Percentiles rank a stretch among this genome's conserved stretches.
These are phyloP conservation scores for Ophiostoma montium DNA, from an alignment of 2,329 filamentous ascomycete species.

Conservation along the genomic window DNA sequence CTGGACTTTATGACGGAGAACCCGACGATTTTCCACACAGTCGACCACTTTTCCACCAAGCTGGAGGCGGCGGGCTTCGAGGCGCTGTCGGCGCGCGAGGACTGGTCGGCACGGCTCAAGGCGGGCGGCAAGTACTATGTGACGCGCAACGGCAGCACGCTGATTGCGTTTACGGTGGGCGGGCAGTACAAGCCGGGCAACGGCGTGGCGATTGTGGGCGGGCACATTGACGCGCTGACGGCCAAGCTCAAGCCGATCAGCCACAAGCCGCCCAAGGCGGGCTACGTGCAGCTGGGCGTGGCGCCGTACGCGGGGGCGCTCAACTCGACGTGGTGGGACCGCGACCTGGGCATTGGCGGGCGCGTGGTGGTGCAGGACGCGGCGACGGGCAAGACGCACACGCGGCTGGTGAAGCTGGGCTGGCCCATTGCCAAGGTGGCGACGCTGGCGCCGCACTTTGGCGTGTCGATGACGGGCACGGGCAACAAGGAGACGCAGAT, in stretches of 20 bases:
- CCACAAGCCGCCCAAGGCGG: slow-evolving; percentile 67
- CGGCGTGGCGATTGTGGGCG: slow-evolving; percentile 44
- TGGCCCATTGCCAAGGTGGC: slow-evolving; percentile 90
- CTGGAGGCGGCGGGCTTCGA: slow-evolving; percentile 60
- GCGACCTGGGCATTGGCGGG: slow-evolving; percentile 82
- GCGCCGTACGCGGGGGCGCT: slow-evolving; percentile 84
- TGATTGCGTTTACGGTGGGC: slow-evolving; percentile 24
- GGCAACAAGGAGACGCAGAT: slow-evolving; percentile 85
- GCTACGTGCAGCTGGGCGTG: slow-evolving; percentile 79
- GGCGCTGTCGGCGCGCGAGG: slow-evolving; percentile 64
- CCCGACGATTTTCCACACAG: slow-evolving; percentile 87
- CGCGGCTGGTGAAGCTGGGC: slow-evolving; percentile 75
- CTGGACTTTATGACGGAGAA: slow-evolving; percentile 78
- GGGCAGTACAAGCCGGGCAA: slow-evolving; percentile 23
- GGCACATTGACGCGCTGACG: slow-evolving; percentile 85
- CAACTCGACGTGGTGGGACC: slow-evolving; percentile 91
- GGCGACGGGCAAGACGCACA: slow-evolving; percentile 58
- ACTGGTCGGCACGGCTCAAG: slow-evolving; percentile 59
- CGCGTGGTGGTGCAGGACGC: slow-evolving; percentile 70
- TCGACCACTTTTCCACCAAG: slow-evolving; percentile 62
- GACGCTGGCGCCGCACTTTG: slow-evolving; percentile 88
- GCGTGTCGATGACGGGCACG: slow-evolving; percentile 51
- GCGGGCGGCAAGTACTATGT: slow-evolving; percentile 42
- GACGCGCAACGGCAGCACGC: slow-evolving; percentile 22
- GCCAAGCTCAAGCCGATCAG: slow-evolving; percentile 85